phyloP scores from a whole-genome alignment of 768 basidiomycete species.

The Lentinula aciculospora region DNA sequence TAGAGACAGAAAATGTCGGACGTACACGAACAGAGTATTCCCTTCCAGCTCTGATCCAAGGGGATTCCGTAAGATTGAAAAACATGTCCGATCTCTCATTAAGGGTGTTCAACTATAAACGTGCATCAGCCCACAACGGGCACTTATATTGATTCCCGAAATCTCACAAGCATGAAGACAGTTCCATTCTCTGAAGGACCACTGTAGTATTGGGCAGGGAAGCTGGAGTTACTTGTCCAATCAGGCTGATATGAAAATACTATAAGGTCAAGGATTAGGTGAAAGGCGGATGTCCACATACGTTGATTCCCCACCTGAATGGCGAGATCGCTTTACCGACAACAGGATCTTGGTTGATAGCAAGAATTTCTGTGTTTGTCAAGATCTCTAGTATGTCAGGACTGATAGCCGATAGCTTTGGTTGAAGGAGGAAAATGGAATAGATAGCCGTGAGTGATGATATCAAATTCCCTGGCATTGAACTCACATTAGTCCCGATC shows the following conservation, averaged over 20 bases:
- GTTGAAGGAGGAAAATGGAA: too few relatives aligned
- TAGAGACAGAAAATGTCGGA: too few relatives aligned
- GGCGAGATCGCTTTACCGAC: slow-evolving; percentile 58
- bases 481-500: slow-evolving; percentile 58
- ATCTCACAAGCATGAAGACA: slow-evolving; percentile 56
- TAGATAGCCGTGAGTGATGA: too few relatives aligned
- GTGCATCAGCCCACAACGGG: not conserved
- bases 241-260: slow-evolving; percentile 23
- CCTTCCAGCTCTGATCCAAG: slow-evolving; percentile 58
- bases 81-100: slow-evolving; percentile 44
- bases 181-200: slow-evolving; percentile 55
- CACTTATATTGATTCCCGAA: not conserved
- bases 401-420: slow-evolving; percentile 45
- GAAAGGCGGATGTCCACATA: slow-evolving; percentile 19
- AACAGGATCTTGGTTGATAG: slow-evolving; percentile 64
- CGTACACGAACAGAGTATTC: slow-evolving; percentile 55
- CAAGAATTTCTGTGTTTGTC: slow-evolving; percentile 58
- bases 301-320: slow-evolving; percentile 66
- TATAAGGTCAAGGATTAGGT: not conserved
- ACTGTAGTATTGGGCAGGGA: slow-evolving; percentile 64
- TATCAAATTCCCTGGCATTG: too few relatives aligned
- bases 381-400: slow-evolving; percentile 49
- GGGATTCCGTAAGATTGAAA: slow-evolving; percentile 60
- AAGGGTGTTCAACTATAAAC: slow-evolving; percentile 46
- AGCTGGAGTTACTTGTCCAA: slow-evolving; percentile 33